phyloP scores from a whole-genome alignment of 345 rosid genomes.

The Salix dunnii region DNA sequence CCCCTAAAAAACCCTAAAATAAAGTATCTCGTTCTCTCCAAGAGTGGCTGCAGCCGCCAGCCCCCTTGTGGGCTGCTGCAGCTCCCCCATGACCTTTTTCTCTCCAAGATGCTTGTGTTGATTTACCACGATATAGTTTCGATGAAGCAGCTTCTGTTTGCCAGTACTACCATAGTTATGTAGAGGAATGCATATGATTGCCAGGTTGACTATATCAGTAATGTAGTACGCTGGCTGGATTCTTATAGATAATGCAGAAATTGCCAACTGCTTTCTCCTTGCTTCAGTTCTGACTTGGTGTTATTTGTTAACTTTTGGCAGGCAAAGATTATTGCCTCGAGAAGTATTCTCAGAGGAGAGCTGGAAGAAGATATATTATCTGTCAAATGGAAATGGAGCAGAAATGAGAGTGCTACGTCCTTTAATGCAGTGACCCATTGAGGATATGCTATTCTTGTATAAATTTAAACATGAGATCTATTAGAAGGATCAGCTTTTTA shows the following conservation, averaged over 20 bases:
- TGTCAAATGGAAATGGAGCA: conserved; percentile 85
- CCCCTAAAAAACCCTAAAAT: too few species aligned
- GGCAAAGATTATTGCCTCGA: conserved; percentile 75
- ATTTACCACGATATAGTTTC: conserved; percentile 61
- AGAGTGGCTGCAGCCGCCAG: too few species aligned
- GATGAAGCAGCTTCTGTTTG: conserved; percentile 87
- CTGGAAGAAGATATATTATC: conserved; percentile 76
- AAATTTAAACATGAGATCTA: not conserved
- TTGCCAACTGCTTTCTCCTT: not conserved
- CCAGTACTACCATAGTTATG: conserved; percentile 91
- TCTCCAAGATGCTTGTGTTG: conserved; percentile 67
- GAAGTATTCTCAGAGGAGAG: conserved; percentile 78
- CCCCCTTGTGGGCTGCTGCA: conserved; percentile 94
- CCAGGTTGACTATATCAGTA: not conserved
- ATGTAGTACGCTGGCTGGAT: not conserved
- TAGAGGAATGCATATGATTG: not conserved
- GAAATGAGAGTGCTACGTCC: conserved; percentile 81
- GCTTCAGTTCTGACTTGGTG: not conserved
- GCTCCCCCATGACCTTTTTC: conserved; percentile 83
- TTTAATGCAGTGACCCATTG: conserved; percentile 49
- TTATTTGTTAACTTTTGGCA: conserved; percentile 25
- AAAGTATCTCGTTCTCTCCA: too few species aligned
- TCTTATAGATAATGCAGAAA: not conserved
- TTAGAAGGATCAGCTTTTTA: not conserved
- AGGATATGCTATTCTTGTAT: not conserved